Conservation (phyloP, 2,329 filamentous ascomycete species). For the Neopestalotiopsis sp. region DNA sequence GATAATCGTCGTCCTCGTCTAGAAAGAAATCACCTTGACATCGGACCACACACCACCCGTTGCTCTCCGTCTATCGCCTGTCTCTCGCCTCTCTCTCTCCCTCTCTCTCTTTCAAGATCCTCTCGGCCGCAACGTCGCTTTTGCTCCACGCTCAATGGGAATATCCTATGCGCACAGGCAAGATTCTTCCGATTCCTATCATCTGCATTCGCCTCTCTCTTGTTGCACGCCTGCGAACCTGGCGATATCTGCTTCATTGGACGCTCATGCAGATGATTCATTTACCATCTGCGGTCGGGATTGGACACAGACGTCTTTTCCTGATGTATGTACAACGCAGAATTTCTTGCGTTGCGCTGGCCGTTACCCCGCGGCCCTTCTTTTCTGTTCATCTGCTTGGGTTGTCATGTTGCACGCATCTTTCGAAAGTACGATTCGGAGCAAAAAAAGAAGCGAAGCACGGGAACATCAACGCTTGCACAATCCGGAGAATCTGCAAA, state of each 20-base stretch:
- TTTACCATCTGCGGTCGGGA: constrained; percentile 1
- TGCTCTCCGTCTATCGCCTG: no score
- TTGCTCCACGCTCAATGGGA: no score
- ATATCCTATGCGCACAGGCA: no score
- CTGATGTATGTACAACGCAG: constrained; percentile 14
- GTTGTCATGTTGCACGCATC: neutral
- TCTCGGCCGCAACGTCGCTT: no score
- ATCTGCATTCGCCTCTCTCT: neutral
- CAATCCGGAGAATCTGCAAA: constrained; percentile 8
- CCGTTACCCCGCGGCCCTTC: constrained; percentile 16
- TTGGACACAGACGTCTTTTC: neutral
- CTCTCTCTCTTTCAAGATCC: neutral
- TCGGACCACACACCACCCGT: neutral
- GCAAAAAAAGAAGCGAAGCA: neutral
- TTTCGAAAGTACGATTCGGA: constrained; percentile 1
- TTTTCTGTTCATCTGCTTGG: neutral
- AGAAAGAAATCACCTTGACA: neutral
- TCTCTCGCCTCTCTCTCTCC: neutral
- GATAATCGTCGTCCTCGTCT: neutral
- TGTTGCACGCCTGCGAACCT: neutral
- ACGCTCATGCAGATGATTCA: constrained; percentile 9
- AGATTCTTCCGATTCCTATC: neutral
- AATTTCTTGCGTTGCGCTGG: constrained; percentile 7
- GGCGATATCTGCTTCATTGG: neutral
- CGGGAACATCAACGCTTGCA: neutral